Conservation (phyloP, 2,329 filamentous ascomycete genomes). For the Trichoderma simmonsii region DNA sequence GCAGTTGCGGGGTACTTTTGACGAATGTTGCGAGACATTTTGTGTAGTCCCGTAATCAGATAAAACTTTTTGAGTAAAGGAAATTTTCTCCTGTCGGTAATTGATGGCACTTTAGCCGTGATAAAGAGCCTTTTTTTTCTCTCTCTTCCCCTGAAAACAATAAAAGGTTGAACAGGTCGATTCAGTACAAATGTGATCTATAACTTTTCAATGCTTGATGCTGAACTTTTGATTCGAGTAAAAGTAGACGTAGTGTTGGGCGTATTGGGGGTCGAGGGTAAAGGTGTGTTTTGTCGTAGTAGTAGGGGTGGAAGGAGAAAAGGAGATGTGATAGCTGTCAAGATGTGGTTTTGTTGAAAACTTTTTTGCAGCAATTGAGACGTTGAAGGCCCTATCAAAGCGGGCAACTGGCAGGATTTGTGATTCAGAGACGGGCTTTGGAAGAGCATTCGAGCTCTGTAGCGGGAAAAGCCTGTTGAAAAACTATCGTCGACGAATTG, state of each 20-base stretch:
- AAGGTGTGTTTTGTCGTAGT: background rate
- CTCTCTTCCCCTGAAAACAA: background rate
- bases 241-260: background rate
- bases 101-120: background rate
- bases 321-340: background rate
- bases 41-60: slow-evolving; percentile 4
- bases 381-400: slow-evolving; percentile 27
- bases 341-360: background rate
- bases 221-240: background rate
- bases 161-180: background rate
- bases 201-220: background rate
- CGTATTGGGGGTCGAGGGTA: background rate
- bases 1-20: slow-evolving; percentile 45
- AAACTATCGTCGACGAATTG: slow-evolving; percentile 63
- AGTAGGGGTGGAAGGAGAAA: background rate
- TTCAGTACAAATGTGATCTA: background rate
- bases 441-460: slow-evolving; percentile 35
- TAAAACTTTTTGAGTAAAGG: background rate
- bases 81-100: background rate
- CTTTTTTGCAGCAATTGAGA: slow-evolving; percentile 16
- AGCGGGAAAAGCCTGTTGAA: slow-evolving; percentile 53
- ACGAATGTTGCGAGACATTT: slow-evolving; percentile 54
- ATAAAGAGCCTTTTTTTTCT: background rate
- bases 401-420: slow-evolving; percentile 32
- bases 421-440: slow-evolving; percentile 41